Percentiles rank a stretch among this genome's conserved stretches.
Conservation (phyloP, 2,329 filamentous ascomycete genomes). For the Ophiostoma piceae region DNA sequence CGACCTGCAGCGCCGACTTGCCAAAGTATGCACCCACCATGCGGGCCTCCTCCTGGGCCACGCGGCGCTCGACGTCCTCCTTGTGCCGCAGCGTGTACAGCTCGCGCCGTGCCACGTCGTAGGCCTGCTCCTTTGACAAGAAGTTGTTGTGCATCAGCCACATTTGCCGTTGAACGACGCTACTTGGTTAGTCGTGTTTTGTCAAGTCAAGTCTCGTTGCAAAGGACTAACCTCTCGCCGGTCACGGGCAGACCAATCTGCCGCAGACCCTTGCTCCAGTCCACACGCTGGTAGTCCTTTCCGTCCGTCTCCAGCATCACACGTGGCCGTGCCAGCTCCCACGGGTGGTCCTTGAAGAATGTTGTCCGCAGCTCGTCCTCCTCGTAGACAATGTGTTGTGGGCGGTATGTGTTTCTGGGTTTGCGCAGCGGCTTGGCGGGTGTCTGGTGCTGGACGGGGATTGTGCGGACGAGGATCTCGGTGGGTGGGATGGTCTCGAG, state of each 20-base stretch:
- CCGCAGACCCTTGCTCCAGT: constrained; percentile 71
- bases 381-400: constrained; percentile 69
- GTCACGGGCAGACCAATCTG: constrained; percentile 72
- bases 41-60: constrained; percentile 82
- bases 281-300: constrained; percentile 66
- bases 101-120: constrained; percentile 81
- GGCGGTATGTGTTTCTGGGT: constrained; percentile 73
- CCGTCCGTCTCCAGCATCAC: constrained; percentile 82
- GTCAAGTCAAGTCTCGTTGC: background rate
- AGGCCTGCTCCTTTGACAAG: constrained; percentile 63
- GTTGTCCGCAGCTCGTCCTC: constrained; percentile 75
- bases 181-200: constrained; percentile 36
- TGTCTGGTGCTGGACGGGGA: constrained; percentile 44
- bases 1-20: constrained; percentile 65
- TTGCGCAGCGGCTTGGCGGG: constrained; percentile 50
- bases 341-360: constrained; percentile 93
- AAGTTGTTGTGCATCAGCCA: constrained; percentile 68
- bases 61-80: constrained; percentile 74
- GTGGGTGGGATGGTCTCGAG: constrained; percentile 52
- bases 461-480: constrained; percentile 52
- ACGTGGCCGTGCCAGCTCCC: constrained; percentile 87
- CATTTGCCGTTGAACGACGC: constrained; percentile 86
- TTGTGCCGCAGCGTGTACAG: constrained; percentile 81
- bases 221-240: constrained; percentile 67
- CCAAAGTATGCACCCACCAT: constrained; percentile 86